These are phyloP conservation scores for Gossypium arboreum DNA, from an alignment of 345 rosid genomes.

Conservation along the genomic window DNA sequence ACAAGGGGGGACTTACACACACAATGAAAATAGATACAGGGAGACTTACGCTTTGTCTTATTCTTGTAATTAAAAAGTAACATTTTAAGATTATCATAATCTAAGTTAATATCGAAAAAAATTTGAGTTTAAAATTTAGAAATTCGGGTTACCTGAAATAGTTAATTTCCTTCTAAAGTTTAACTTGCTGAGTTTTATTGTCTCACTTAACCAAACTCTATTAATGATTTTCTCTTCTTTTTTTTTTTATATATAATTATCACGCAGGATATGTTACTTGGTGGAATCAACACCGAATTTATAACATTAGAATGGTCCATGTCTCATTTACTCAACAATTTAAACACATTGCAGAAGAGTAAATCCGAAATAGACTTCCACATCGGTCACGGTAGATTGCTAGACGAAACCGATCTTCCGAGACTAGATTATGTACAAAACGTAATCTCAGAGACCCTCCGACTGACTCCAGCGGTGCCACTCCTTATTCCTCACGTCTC, in stretches of 20 bases:
- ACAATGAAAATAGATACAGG: too few species aligned
- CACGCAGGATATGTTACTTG: slow-evolving; percentile 9
- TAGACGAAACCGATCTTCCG: slow-evolving; percentile 7
- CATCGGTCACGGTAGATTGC: slow-evolving; percentile 11
- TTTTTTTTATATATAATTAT: not conserved
- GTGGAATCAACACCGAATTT: slow-evolving; percentile 7
- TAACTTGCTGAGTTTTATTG: too few species aligned
- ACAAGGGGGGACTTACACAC: too few species aligned
- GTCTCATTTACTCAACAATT: slow-evolving; percentile 19
- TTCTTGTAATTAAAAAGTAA: too few species aligned
- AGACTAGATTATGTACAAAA: slow-evolving; percentile 14
- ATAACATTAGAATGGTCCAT: slow-evolving; percentile 23
- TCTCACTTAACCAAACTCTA: not conserved
- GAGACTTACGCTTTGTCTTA: too few species aligned
- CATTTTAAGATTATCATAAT: too few species aligned
- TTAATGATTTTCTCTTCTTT: not conserved
- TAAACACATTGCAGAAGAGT: not conserved
- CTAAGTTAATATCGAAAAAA: too few species aligned
- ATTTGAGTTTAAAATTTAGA: too few species aligned
- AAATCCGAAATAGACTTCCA: slow-evolving; percentile 3
- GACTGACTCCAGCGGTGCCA: slow-evolving; percentile 10
- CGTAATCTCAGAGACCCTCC: slow-evolving; percentile 10
- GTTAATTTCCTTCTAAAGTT: too few species aligned
- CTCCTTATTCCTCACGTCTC: slow-evolving; percentile 16
- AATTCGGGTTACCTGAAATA: too few species aligned